A percentile compares a stretch with the other conserved stretches of the same genome.
phyloP scores from a whole-genome alignment of 805 yeast genomes.

The Metschnikowia orientalis region DNA sequence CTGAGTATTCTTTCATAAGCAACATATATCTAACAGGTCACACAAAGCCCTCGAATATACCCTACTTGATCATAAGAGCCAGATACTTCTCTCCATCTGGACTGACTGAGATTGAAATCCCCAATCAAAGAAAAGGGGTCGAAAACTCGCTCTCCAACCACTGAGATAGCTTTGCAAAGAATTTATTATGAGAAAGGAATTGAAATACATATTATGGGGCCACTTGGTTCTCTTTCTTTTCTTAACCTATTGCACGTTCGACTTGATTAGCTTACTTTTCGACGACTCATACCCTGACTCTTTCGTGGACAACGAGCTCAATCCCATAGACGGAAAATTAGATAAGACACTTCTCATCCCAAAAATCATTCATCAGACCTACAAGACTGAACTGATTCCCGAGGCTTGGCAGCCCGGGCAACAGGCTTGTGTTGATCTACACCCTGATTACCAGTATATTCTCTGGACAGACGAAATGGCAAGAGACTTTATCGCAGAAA shows the following conservation, averaged over 20 bases:
- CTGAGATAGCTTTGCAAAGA: no score
- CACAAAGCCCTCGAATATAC: no score
- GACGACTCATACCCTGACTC: conserved; percentile 69
- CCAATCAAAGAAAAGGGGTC: no score
- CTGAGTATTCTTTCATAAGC: no score
- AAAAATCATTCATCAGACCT: conserved; percentile 89
- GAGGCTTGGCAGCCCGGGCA: conserved; percentile 79
- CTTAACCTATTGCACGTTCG: conserved; percentile 61
- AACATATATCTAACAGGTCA: no score
- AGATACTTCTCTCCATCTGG: no score
- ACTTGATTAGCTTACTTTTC: conserved; percentile 66
- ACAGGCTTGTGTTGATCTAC: conserved; percentile 66
- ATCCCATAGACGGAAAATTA: conserved; percentile 44
- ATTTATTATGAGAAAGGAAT: conserved; percentile 65
- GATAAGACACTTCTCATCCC: conserved; percentile 63
- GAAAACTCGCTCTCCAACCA: no score
- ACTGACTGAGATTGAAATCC: no score
- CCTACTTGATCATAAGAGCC: no score
- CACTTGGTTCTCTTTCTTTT: conserved; percentile 53
- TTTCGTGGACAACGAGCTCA: conserved; percentile 56
- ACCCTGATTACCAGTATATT: conserved; percentile 84
- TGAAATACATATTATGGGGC: conserved; percentile 55
- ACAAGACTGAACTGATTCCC: conserved; percentile 74
- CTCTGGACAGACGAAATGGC: conserved; percentile 89
- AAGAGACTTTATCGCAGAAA: conserved; percentile 67